Base-by-base conservation (phyloP, 2,329 filamentous ascomycete genomes). In the Drechmeria coniospora region DNA sequence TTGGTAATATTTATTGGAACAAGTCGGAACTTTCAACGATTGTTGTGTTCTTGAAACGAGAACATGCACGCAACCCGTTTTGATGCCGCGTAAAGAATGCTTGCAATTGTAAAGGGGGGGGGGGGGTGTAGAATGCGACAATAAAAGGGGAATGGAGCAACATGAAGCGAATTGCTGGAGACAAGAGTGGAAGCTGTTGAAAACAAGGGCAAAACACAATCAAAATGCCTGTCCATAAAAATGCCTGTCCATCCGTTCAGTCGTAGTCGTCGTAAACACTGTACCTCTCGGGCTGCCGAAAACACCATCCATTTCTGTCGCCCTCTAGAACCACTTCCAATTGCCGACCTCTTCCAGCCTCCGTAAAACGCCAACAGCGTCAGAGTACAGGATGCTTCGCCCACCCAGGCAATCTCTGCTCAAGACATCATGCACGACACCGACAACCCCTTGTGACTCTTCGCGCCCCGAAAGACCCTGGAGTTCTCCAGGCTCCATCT, bases 291-390 rank as follows among this genome's bases (percentile, higher is more conserved):
- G 12, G 12, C 23, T 5, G 12, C 15, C 13, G 12, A 11, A 8
- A 23, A 22, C 27, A 21, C 10, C 21, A 17, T 13, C 5, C 15
- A 11, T 8, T 15, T 17, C 22, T 17, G 12, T 6, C 9, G 13
- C 12, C 14, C 15, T 25, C 28, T 33, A 36, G 20, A 40, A 39
- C 14, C 57, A 56, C 33, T 50, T 56, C 41, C 50, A 46, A 29
- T 50, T 50, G 7, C 43, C 49, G 2, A 54, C 50, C 35, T 62
- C 57, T 37, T 67, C 61, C 28, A 74, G 43, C 39, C 57, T 64
- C 38, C 50, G 56, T 36, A 74, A 38, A 28, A 70, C 66, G 2
- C 56, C 49, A 4, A 67, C 51, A 6, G 66, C 63, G 38, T 74
- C 68, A 15, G 63, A 54, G 23, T 65, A 61, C 27, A 70, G 41